phyloP scores from a whole-genome alignment of 2,329 filamentous ascomycete genomes.

The Fusarium pseudograminearum region DNA sequence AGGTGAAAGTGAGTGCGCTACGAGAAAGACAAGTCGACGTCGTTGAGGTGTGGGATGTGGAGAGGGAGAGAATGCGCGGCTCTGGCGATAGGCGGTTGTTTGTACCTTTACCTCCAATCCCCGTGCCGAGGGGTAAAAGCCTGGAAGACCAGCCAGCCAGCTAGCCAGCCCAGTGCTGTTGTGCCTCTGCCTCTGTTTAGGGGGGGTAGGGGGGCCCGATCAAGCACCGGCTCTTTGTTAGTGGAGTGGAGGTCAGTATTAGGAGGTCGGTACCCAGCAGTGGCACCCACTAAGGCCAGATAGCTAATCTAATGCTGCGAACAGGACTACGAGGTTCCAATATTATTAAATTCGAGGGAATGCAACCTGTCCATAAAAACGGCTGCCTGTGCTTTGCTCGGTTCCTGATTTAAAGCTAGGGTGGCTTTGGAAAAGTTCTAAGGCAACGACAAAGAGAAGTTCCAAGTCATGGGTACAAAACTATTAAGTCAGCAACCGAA shows the following conservation, averaged over 20 bases:
- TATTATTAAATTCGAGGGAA: conserved; percentile 42
- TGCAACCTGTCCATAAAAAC: conserved; percentile 47
- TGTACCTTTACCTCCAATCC: conserved; percentile 38
- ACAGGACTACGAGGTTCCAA: conserved; percentile 31
- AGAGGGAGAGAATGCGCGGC: conserved; percentile 52
- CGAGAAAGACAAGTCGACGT: conserved; percentile 45
- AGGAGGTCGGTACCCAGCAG: conserved; percentile 21
- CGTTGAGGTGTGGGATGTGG: conserved; percentile 50
- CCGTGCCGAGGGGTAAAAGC: conserved; percentile 48
- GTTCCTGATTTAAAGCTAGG: conserved; percentile 26
- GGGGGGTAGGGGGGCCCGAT: conserved; percentile 22
- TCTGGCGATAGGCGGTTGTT: conserved; percentile 50
- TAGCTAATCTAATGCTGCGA: conserved; percentile 24
- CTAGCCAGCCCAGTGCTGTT: conserved; percentile 22
- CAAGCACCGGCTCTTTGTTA: conserved; percentile 25
- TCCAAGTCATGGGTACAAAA: conserved; percentile 16
- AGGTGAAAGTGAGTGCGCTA: conserved; percentile 42
- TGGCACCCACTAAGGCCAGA: conserved; percentile 36
- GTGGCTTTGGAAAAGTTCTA: conserved; percentile 10
- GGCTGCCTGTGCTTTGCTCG: conserved; percentile 30
- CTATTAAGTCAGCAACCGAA: conserved; percentile 21
- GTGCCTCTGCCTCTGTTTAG: conserved; percentile 3
- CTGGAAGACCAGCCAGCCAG: conserved; percentile 8
- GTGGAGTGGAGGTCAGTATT: conserved; percentile 5
- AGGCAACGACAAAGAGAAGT: conserved; percentile 39